These are phyloP conservation scores for Termitomyces sp. DNA, from an alignment of 768 basidiomycete genomes.

Conservation along the genomic window DNA sequence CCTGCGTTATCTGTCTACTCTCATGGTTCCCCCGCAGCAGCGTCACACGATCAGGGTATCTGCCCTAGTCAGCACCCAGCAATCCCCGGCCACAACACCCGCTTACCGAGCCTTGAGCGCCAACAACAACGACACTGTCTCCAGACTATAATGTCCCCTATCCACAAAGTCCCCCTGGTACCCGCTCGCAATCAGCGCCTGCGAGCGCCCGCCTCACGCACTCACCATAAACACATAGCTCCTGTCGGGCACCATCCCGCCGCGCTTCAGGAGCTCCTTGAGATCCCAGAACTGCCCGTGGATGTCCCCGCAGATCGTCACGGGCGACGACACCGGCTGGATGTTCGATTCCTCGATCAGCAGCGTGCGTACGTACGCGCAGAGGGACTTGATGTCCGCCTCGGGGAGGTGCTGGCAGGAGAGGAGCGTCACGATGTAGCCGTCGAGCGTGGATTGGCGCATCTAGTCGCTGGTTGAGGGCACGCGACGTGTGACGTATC, in stretches of 20 bases:
- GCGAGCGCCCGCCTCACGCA: constrained; percentile 34
- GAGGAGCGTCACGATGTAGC: constrained; percentile 88
- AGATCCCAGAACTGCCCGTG: constrained; percentile 99
- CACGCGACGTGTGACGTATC: not conserved
- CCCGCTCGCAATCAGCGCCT: constrained; percentile 9
- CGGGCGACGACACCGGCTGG: constrained; percentile 91
- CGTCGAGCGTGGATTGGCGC: constrained; percentile 45
- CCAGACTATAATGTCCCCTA: constrained; percentile 91
- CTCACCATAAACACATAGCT: constrained; percentile 97
- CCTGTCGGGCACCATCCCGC: constrained; percentile 79
- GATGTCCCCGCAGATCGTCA: constrained; percentile 94
- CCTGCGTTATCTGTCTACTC: constrained; percentile 95
- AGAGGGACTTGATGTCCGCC: constrained; percentile 88
- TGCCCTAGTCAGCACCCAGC: constrained; percentile 20
- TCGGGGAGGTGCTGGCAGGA: constrained; percentile 87
- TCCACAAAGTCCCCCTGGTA: constrained; percentile 95
- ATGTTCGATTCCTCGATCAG: constrained; percentile 97
- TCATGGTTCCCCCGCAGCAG: constrained; percentile 94
- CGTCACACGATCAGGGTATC: constrained; percentile 91
- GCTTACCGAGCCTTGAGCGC: constrained; percentile 81
- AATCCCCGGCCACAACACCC: constrained; percentile 5
- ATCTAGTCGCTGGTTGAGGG: constrained; percentile 9
- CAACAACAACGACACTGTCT: constrained; percentile 87
- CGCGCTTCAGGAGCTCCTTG: constrained; percentile 81
- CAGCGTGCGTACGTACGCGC: constrained; percentile 82